Base-by-base conservation (phyloP, 768 basidiomycete genomes). In the Lactarius deliciosus region DNA sequence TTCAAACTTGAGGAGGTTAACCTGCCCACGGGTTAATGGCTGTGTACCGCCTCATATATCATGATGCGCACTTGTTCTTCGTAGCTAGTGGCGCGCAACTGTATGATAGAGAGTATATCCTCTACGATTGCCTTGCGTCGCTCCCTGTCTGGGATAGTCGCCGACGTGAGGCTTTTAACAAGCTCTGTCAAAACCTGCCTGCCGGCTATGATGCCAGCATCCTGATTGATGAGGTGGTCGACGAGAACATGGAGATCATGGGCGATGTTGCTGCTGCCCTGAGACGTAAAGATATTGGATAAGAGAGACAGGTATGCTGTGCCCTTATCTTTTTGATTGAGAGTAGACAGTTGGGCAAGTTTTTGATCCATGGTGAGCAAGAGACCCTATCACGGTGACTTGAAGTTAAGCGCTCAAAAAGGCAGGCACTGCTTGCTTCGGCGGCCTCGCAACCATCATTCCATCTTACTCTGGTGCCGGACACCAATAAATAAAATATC, bases 151-250 rank as follows among this genome's bases (percentile, higher is more conserved):
- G 82, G 78, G 71, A 90, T 79, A 2, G 74, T 76, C 36, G 84
- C 85, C 45, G 85, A 84, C 28, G 80, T 82, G 38, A 95, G 80
- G 61, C 80, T 78, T 75, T 83, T 87, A 69, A 94, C 91, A 57
- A 95, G 86, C 73, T 95, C 92, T 18, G 90, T 86, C 22, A 98
- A 81, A 34, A 96, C 89, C 72, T 94, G 90, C 71, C 96, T 84
- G 30, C 91, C 93, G 38, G 96, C 90, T 61, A 98, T 94, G 71
- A 94, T 85, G 56, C 92, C 90, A 67, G 79, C 81, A 71, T 94
- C 92, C 68, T 92, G 88, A 74, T 91, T 90, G 66, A 93, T 87
- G 68, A 92, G 89, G 70, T 88, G 85, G 72, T 93, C 86, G 65
- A 95, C 86, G 68, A 96, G 82, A 7, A 82, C 74, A 69, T 88